phyloP scores from a whole-genome alignment of 805 yeast genomes.

The Sugiyamaella smithiae region DNA sequence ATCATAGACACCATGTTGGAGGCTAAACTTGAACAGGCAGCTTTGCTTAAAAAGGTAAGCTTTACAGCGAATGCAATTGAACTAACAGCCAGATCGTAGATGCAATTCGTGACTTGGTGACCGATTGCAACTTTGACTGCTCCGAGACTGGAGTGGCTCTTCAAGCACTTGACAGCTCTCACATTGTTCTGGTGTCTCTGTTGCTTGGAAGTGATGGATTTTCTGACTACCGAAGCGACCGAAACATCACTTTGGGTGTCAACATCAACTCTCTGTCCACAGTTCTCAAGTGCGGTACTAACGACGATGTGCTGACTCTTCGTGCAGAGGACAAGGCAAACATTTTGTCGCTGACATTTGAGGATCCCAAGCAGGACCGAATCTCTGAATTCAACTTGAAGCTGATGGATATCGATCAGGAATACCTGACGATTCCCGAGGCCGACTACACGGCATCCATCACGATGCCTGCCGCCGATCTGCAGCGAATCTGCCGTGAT shows the following conservation, averaged over 20 bases:
- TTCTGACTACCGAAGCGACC: constrained; percentile 91
- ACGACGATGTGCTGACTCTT: constrained; percentile 81
- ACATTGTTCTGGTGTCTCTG: constrained; percentile 86
- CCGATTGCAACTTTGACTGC: constrained; percentile 94
- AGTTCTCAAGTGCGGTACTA: constrained; percentile 86
- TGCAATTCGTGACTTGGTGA: constrained; percentile 90
- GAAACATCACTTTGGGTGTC: constrained; percentile 86
- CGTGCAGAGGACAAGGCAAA: constrained; percentile 90
- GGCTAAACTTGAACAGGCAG: constrained; percentile 93
- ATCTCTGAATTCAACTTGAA: constrained; percentile 88
- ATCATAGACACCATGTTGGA: constrained; percentile 68
- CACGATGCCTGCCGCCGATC: constrained; percentile 83
- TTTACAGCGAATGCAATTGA: not conserved
- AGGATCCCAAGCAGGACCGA: constrained; percentile 86
- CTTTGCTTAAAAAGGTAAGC: constrained; percentile 73
- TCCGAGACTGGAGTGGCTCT: constrained; percentile 92
- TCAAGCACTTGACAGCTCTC: constrained; percentile 96
- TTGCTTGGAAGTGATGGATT: constrained; percentile 87
- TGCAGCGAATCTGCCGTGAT: constrained; percentile 86
- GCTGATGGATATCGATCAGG: constrained; percentile 95
- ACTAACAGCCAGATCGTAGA: constrained; percentile 59
- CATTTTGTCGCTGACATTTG: constrained; percentile 74
- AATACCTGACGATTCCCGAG: constrained; percentile 89
- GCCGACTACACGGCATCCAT: constrained; percentile 85
- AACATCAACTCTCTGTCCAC: constrained; percentile 85